phyloP scores from a whole-genome alignment of 805 yeast species.

The Starmerella floris region DNA sequence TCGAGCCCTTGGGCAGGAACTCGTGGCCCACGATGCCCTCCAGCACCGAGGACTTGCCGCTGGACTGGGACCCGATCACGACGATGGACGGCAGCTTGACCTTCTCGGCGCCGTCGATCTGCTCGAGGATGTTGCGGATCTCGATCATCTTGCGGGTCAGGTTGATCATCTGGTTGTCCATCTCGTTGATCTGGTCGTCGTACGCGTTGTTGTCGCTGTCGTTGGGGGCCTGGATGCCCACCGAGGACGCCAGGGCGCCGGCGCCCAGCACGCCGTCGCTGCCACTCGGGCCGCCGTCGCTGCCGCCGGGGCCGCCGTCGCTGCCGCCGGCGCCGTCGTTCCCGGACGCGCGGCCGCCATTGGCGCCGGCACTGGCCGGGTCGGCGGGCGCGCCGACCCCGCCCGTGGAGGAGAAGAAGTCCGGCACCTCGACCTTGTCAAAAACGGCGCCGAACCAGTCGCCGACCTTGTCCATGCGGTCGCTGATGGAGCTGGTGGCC shows the following conservation, averaged over 20 bases:
- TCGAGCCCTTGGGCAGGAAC: conserved; percentile 89
- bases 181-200: conserved; percentile 42
- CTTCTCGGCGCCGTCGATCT: conserved; percentile 62
- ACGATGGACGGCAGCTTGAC: conserved; percentile 86
- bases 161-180: conserved; percentile 61
- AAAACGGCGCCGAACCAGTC: conserved; percentile 32
- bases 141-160: conserved; percentile 95
- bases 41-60: conserved; percentile 92
- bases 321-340: neutral
- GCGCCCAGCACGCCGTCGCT: conserved; percentile 25
- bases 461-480: conserved; percentile 45
- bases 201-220: conserved; percentile 22
- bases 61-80: conserved; percentile 92
- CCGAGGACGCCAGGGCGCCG: conserved; percentile 44
- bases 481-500: conserved; percentile 59
- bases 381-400: neutral
- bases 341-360: neutral
- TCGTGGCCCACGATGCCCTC: conserved; percentile 98
- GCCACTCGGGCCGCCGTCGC: neutral
- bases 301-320: neutral
- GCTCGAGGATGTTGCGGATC: conserved; percentile 64
- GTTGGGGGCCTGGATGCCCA: conserved; percentile 37
- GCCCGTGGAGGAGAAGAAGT: neutral
- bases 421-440: conserved; percentile 23
- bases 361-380: neutral